A percentile compares a stretch with the other conserved stretches of the same genome.
phyloP scores from a whole-genome alignment of 805 yeast genomes.

The Hermanozyma aechmeae region DNA sequence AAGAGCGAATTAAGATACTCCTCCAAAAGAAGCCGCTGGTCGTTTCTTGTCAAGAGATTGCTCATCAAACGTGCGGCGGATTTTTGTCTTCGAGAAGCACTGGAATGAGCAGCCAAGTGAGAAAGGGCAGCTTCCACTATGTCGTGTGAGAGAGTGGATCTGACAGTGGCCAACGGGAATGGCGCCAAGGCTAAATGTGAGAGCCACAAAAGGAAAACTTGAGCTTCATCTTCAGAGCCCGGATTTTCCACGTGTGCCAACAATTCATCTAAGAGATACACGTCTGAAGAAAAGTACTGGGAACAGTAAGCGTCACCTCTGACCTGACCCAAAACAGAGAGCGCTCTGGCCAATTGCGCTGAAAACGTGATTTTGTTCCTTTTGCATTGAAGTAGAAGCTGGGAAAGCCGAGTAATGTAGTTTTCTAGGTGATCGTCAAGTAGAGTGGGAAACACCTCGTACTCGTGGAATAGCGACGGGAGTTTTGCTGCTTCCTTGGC shows the following conservation, averaged over 20 bases:
- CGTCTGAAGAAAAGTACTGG: slow-evolving; percentile 53
- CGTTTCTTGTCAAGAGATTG: slow-evolving; percentile 43
- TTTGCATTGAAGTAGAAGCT: too few relatives aligned
- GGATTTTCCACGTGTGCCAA: slow-evolving; percentile 11
- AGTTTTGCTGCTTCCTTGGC: too few relatives aligned
- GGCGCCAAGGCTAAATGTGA: slow-evolving; percentile 66
- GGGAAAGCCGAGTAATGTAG: too few relatives aligned
- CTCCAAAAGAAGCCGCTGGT: slow-evolving; percentile 15
- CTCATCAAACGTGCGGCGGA: slow-evolving; percentile 46
- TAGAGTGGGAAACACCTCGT: too few relatives aligned
- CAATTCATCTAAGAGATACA: slow-evolving; percentile 33
- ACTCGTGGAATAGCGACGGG: too few relatives aligned
- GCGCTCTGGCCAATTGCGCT: too few relatives aligned
- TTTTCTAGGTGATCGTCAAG: too few relatives aligned
- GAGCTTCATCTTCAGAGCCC: slow-evolving; percentile 11
- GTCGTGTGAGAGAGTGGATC: slow-evolving; percentile 17
- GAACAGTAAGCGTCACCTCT: too few relatives aligned
- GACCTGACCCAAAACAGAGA: too few relatives aligned
- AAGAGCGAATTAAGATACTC: slow-evolving; percentile 9
- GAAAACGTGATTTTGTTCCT: too few relatives aligned
- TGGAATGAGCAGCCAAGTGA: slow-evolving; percentile 19
- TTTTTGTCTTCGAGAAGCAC: slow-evolving; percentile 50
- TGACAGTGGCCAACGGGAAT: slow-evolving; percentile 43
- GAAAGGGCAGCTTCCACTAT: slow-evolving; percentile 26
- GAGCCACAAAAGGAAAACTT: slow-evolving; percentile 59